Evolutionary conservation across 2,329 filamentous ascomycete genomes (phyloP), one percentile per base, ranked within the genome.

Genomic region (Calonectria multiphialidica): DNA sequence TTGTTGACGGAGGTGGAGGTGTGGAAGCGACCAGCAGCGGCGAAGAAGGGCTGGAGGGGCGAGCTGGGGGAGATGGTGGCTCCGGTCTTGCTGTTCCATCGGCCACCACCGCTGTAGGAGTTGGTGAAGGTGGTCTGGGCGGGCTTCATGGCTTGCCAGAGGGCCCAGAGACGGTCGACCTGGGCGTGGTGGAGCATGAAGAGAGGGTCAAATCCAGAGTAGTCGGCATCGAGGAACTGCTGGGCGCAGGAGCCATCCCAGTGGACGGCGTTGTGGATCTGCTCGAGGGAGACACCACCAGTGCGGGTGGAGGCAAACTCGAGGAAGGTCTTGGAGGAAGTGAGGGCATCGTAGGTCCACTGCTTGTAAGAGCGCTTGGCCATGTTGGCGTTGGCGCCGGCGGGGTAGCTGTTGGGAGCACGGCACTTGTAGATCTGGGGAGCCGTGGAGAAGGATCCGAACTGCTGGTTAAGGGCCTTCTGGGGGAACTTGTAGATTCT

Each of bases 101-200:
- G 80, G 1, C 82, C 77, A 6, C 75, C 68, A 16, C 82, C 82
- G 3, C 18, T 40, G 75, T 86, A 86, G 3, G 83, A 79, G 45
- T 74, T 74, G 23, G 68, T 75, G 75, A 87, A 85, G 40, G 83
- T 79, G 64, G 79, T 74, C 73, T 82, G 76, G 57, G 75, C 67
- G n/a, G 84, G 85, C 68, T 80, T 77, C 67, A 89, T 84, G 30
- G 82, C 84, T 76, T 88, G 83, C 85, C 85, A 90, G 76, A 88
- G 85, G 16, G 90, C 87, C 82, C 91, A 92, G 44, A 93, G 84
- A 45, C 92, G 88, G 76, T 93, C 91, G 66, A 93, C 87, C 76
- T 93, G 91, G 78, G 86, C 81, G 82, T 88, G 88, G 72, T 88
- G 87, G 28, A 88, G 78, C 85, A 85, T 86, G 74, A 88, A 88